phyloP scores from a whole-genome alignment of 2,329 filamentous ascomycete species.

The Sporothrix brunneoviolacea region DNA sequence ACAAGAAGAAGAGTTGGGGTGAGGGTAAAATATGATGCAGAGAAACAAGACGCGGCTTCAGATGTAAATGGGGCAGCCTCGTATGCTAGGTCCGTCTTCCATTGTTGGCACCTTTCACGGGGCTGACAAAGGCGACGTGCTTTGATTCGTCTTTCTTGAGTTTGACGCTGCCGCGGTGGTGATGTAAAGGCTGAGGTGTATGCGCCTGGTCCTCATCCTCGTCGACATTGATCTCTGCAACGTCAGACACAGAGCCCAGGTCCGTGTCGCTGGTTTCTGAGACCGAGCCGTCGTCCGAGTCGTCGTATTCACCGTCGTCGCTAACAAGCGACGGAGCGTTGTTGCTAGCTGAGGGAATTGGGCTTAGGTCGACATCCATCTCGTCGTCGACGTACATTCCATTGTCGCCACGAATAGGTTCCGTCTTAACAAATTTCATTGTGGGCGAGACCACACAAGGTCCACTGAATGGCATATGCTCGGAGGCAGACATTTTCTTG shows the following conservation, averaged over 20 bases:
- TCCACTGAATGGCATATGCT: conserved; percentile 34
- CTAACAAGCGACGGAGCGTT: conserved; percentile 74
- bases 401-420: no score
- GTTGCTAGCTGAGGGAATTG: conserved; percentile 63
- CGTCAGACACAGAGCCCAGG: conserved; percentile 52
- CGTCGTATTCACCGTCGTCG: conserved; percentile 72
- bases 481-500: conserved; percentile 42
- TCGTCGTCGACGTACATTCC: conserved; percentile 34
- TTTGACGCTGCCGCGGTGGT: conserved; percentile 37
- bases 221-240: conserved; percentile 56
- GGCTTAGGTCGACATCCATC: conserved; percentile 59
- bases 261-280: conserved; percentile 54
- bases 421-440: no score
- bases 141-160: conserved; percentile 49
- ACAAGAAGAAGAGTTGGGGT: conserved; percentile 8
- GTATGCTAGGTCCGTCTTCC: conserved; percentile 25
- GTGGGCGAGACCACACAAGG: conserved; percentile 32
- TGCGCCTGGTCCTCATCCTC: conserved; percentile 39
- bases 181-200: conserved; percentile 35
- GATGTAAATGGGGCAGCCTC: background rate
- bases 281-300: conserved; percentile 59
- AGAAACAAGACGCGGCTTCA: background rate
- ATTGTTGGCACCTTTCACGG: conserved; percentile 37
- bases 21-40: background rate
- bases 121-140: conserved; percentile 49